phyloP scores from a whole-genome alignment of 148 eudicot genomes.

The Agrostemma githago region DNA sequence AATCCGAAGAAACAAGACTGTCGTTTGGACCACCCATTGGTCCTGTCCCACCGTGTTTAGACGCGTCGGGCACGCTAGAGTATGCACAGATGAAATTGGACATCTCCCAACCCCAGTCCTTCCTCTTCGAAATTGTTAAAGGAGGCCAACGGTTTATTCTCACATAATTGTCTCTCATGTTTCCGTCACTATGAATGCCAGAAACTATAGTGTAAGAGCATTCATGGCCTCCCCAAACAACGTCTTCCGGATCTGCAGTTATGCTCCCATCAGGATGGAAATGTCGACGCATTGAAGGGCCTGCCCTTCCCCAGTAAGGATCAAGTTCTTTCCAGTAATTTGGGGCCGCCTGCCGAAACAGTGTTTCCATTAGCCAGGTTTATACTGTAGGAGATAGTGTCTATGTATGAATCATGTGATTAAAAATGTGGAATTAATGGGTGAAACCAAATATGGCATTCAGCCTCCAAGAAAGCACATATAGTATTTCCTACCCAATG shows the following conservation, averaged over 20 bases:
- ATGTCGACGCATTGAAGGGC: slow-evolving; percentile 58
- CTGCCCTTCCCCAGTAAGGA: slow-evolving; percentile 62
- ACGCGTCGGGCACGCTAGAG: slow-evolving; percentile 62
- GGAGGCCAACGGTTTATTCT: slow-evolving; percentile 85
- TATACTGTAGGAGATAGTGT: neutral
- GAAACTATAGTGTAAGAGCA: slow-evolving; percentile 61
- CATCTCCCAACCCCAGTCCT: slow-evolving; percentile 92
- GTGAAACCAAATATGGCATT: neutral
- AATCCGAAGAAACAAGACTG: neutral
- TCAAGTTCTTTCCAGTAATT: slow-evolving; percentile 73
- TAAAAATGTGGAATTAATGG: neutral
- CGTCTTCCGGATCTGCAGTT: slow-evolving; percentile 68
- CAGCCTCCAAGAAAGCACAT: neutral
- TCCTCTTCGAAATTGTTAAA: slow-evolving; percentile 47
- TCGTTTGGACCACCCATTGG: slow-evolving; percentile 25
- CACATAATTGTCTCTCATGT: slow-evolving; percentile 69
- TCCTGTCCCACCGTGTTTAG: slow-evolving; percentile 72
- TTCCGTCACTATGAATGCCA: slow-evolving; percentile 38
- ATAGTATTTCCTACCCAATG: neutral
- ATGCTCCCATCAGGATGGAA: slow-evolving; percentile 80
- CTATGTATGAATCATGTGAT: neutral
- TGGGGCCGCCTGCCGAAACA: slow-evolving; percentile 60
- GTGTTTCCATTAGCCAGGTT: neutral
- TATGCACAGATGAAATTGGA: slow-evolving; percentile 52
- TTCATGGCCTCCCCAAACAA: slow-evolving; percentile 92